Percentiles rank a stretch among this genome's conserved stretches.
These are phyloP conservation scores for Ustilago loliicola DNA, from an alignment of 1,284 basidiomycete species.

Conservation along the genomic window DNA sequence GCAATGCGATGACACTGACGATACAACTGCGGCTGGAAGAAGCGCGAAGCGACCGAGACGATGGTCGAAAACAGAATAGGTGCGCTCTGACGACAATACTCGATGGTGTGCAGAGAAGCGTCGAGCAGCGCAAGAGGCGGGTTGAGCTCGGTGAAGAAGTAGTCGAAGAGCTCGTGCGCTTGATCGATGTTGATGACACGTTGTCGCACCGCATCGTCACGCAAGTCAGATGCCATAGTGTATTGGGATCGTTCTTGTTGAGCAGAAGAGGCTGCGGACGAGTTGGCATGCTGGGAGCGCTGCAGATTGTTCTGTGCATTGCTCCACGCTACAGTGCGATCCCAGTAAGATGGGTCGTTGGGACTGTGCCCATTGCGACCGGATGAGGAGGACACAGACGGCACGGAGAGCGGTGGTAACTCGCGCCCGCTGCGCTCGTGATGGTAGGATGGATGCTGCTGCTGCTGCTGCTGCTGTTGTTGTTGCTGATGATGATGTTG, in stretches of 20 bases:
- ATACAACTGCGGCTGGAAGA: slow-evolving; percentile 81
- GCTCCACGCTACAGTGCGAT: slow-evolving; percentile 33
- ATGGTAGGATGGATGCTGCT: slow-evolving; percentile 10
- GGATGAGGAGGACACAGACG: slow-evolving; percentile 15
- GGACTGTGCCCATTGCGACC: slow-evolving; percentile 20
- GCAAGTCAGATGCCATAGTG: slow-evolving; percentile 28
- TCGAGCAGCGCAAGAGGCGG: slow-evolving; percentile 69
- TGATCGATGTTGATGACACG: slow-evolving; percentile 39
- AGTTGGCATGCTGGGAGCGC: slow-evolving; percentile 14
- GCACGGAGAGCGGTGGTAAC: slow-evolving; percentile 28
- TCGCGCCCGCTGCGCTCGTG: slow-evolving; percentile 32
- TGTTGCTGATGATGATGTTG: slow-evolving; percentile 8
- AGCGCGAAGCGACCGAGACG: slow-evolving; percentile 85
- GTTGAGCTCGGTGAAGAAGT: slow-evolving; percentile 53
- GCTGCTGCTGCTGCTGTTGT: neutral
- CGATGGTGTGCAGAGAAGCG: slow-evolving; percentile 69
- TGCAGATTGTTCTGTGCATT: slow-evolving; percentile 20
- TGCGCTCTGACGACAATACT: slow-evolving; percentile 80
- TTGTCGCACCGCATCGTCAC: slow-evolving; percentile 44
- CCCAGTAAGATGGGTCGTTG: slow-evolving; percentile 25
- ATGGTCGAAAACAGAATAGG: slow-evolving; percentile 85
- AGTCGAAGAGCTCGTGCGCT: slow-evolving; percentile 43
- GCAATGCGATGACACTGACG: slow-evolving; percentile 78
- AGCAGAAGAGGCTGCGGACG: slow-evolving; percentile 1
- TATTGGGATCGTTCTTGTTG: neutral